Base-by-base conservation (phyloP, 768 basidiomycete genomes). In the Mycena latifolia region DNA sequence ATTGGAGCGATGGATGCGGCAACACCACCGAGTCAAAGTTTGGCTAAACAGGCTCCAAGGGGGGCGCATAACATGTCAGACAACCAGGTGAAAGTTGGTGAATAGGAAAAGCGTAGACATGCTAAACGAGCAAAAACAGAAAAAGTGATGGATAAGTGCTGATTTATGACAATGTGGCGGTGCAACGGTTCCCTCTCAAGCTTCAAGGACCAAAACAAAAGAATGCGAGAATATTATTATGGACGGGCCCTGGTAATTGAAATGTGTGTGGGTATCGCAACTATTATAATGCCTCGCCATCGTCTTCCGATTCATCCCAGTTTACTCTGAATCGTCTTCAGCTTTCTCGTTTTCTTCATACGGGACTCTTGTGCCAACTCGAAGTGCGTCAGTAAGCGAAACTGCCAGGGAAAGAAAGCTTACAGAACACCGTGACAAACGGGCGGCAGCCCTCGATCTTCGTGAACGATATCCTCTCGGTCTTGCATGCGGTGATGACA, bases 341-440 rank as follows among this genome's bases (percentile, higher is more conserved):
- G 22, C 24, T 22, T 33, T 35, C n/a, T 24, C 39, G 27, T 22
- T 39, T n/a, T 31, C 18, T 33, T 25, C 17, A 29, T 39, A 47
- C 20, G 48, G 20, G 10, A 52, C 22, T 27, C 37, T 61, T 0
- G 47, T 43, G 25, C 68, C 68, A 41, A 69, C 68, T 69, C 15
- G 29, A 8, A 37, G 12, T 18, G 22, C 9, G 24, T 57, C 41
- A 57, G 41, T 37, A 20, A 55, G 17, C n/a, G 39, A 27, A 18
- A 22, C 24, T 15, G 17, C 18, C 2, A 31, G 5, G 27, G 29
- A 59, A 35, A 39, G 10, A 18, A 15, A 66, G n/a, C 68, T 41
- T 22, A 69, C 68, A 69, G 9, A 69, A 66, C 8, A 69, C 47
- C 35, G 51, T 48, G 12, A 69, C 55, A 25, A 69, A 69, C 27